phyloP scores from a whole-genome alignment of 1,139 yeast species.

The Lipomyces yarrowii region DNA sequence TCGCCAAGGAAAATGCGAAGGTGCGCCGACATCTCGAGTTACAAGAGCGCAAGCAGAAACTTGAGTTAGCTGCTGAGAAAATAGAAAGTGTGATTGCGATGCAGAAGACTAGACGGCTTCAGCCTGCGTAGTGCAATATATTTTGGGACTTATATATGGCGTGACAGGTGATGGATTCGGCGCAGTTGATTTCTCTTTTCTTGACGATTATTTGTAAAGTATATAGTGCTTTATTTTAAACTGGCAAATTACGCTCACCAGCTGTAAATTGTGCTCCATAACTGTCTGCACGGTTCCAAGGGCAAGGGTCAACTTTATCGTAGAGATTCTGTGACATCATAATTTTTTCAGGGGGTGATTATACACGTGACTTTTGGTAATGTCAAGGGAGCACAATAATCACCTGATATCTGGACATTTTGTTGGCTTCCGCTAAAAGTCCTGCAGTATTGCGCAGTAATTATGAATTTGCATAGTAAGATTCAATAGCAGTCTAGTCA shows the following conservation, averaged over 20 bases:
- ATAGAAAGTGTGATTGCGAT: conserved; percentile 86
- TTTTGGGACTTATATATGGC: background rate
- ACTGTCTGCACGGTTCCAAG: too few relatives aligned
- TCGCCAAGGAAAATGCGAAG: conserved; percentile 95
- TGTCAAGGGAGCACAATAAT: too few relatives aligned
- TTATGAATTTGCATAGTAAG: too few relatives aligned
- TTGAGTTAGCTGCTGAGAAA: conserved; percentile 80
- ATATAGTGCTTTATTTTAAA: background rate
- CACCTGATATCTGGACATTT: too few relatives aligned
- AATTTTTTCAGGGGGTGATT: too few relatives aligned
- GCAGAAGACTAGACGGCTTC: conserved; percentile 47
- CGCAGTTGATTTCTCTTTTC: background rate
- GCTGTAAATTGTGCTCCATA: background rate
- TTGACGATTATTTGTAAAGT: background rate
- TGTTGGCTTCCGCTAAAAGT: too few relatives aligned
- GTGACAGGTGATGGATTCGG: background rate
- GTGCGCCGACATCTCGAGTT: conserved; percentile 86
- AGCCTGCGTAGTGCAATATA: background rate
- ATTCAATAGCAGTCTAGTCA: too few relatives aligned
- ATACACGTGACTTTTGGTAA: too few relatives aligned
- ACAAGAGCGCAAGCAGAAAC: conserved; percentile 86
- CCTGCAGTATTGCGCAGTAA: too few relatives aligned
- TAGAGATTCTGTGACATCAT: too few relatives aligned
- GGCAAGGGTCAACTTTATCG: too few relatives aligned
- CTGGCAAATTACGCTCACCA: background rate